phyloP scores from a whole-genome alignment of 1,284 basidiomycete species.

The Sporisorium graminicola region DNA sequence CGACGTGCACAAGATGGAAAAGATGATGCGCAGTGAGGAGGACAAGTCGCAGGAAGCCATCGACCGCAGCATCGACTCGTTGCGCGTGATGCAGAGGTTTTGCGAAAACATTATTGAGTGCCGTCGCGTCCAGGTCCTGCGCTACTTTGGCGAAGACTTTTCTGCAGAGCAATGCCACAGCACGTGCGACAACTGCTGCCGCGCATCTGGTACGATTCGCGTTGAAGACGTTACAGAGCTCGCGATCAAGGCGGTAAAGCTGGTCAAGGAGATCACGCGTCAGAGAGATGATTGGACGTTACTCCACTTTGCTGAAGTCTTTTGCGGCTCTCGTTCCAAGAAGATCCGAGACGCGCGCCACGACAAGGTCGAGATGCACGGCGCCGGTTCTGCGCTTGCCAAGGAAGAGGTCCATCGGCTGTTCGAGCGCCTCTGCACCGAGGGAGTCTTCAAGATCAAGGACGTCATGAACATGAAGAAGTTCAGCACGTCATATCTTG shows the following conservation, averaged over 20 bases:
- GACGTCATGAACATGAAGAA: slow-evolving; percentile 67
- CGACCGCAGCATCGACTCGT: slow-evolving; percentile 75
- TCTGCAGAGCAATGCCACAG: slow-evolving; percentile 75
- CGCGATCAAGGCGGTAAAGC: slow-evolving; percentile 73
- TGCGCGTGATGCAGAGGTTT: slow-evolving; percentile 78
- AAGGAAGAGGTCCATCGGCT: slow-evolving; percentile 76
- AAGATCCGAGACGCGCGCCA: slow-evolving; percentile 74
- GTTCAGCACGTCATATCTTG: slow-evolving; percentile 70
- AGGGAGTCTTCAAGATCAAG: slow-evolving; percentile 71
- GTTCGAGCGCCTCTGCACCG: slow-evolving; percentile 74
- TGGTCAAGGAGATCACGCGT: slow-evolving; percentile 73
- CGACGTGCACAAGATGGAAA: slow-evolving; percentile 74
- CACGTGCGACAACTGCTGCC: slow-evolving; percentile 81
- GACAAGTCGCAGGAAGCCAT: slow-evolving; percentile 74
- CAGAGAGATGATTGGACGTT: slow-evolving; percentile 72
- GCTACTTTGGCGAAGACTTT: slow-evolving; percentile 78
- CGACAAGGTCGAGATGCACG: slow-evolving; percentile 74
- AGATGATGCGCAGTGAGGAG: slow-evolving; percentile 74
- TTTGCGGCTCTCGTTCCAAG: slow-evolving; percentile 76
- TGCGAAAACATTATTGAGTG: slow-evolving; percentile 87
- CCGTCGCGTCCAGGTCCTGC: slow-evolving; percentile 84
- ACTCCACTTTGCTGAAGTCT: slow-evolving; percentile 74
- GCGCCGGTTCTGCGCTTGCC: slow-evolving; percentile 74
- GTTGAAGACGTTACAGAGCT: slow-evolving; percentile 74
- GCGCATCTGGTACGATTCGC: slow-evolving; percentile 30